Conservation (phyloP, 202 grass and related monocot genomes). For the Schoenoplectus triqueter region DNA sequence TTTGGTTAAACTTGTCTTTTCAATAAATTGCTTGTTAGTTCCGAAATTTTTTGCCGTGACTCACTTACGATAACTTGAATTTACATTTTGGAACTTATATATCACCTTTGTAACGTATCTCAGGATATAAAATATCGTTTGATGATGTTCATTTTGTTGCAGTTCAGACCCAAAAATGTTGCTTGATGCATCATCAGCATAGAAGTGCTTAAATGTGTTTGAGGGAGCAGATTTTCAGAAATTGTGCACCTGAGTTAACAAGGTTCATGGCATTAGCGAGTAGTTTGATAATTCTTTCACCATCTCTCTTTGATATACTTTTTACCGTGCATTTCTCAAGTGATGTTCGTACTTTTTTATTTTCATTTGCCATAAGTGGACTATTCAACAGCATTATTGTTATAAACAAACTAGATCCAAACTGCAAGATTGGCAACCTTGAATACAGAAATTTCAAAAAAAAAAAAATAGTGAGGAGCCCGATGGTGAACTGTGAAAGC, state of each 20-base stretch:
- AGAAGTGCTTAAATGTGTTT: neutral
- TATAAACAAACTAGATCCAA: neutral
- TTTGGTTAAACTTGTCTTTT: neutral
- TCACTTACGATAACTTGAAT: neutral
- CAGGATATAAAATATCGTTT: too few species aligned
- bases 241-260: neutral
- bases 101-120: neutral
- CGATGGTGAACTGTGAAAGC: too few species aligned
- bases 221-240: neutral
- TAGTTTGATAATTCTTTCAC: neutral
- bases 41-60: neutral
- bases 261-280: slow-evolving; percentile 2
- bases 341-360: neutral
- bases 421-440: neutral
- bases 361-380: slow-evolving; percentile 2
- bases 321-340: neutral
- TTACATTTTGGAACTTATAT: neutral
- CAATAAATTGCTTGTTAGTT: slow-evolving; percentile 17
- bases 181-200: neutral
- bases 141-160: neutral
- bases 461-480: too few species aligned
- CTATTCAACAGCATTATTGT: neutral
- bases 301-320: neutral
- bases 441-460: too few species aligned
- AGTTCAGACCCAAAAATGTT: neutral